Percentiles rank a stretch among this genome's conserved stretches.
Evolutionary conservation across 257 asterid species (phyloP).

Genomic region (Nicotiana undulata): DNA sequence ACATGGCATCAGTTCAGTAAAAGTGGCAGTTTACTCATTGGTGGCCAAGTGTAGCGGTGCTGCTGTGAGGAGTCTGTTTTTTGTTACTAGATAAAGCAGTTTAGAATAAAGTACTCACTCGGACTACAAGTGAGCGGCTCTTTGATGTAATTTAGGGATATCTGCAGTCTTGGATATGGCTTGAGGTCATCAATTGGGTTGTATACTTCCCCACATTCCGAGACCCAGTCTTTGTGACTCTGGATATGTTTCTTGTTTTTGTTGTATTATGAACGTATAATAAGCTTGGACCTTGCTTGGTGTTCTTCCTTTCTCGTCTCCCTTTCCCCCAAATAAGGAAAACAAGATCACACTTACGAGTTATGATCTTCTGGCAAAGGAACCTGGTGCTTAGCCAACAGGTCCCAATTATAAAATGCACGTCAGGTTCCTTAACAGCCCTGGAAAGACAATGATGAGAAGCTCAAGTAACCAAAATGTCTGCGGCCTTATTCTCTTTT

Average conservation of each 20-base stretch:
- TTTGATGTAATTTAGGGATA: neutral
- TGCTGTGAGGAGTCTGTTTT: neutral
- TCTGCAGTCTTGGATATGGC: neutral
- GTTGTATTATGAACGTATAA: neutral
- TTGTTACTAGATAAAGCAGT: neutral
- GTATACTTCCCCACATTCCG: neutral
- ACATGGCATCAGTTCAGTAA: conserved; percentile 38
- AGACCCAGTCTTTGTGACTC: neutral
- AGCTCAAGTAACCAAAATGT: too few relatives aligned
- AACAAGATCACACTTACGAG: too few relatives aligned
- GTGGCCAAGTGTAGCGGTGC: neutral
- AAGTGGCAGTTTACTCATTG: neutral
- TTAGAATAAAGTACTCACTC: neutral
- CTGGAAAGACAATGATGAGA: neutral
- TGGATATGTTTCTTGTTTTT: neutral
- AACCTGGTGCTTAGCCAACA: neutral
- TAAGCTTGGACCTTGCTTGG: neutral
- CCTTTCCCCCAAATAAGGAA: neutral
- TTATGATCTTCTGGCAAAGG: too few relatives aligned
- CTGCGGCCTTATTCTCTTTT: too few relatives aligned
- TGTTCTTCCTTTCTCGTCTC: neutral
- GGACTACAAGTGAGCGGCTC: neutral
- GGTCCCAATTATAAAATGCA: neutral
- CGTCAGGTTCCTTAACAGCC: neutral
- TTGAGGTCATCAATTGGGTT: neutral